A percentile compares a stretch with the other conserved stretches of the same genome.
phyloP scores from a whole-genome alignment of 345 rosid genomes.

The Boechera retrofracta region DNA sequence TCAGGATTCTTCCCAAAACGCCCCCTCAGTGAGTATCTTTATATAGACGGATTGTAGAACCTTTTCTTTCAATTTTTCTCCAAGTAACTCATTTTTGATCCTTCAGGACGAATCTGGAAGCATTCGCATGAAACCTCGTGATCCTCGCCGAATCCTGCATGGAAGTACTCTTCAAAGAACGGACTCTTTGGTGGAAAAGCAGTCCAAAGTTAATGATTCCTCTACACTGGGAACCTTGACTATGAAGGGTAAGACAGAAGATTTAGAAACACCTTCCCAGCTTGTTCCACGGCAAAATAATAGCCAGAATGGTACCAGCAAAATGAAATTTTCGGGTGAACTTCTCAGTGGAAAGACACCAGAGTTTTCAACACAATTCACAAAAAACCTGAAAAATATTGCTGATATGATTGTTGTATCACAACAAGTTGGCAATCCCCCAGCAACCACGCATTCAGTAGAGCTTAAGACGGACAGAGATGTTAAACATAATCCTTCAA shows the following conservation, averaged over 20 bases:
- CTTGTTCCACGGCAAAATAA: constrained; percentile 40
- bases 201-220: constrained; percentile 52
- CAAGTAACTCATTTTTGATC: constrained; percentile 29
- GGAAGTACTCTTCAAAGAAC: constrained; percentile 61
- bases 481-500: constrained; percentile 44
- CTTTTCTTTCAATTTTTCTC: not conserved
- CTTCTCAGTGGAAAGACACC: constrained; percentile 45
- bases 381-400: constrained; percentile 69
- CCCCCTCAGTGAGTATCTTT: constrained; percentile 55
- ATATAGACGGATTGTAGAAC: not conserved
- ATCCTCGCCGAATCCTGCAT: constrained; percentile 90
- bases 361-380: constrained; percentile 68
- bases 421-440: constrained; percentile 50
- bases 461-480: constrained; percentile 52
- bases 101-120: constrained; percentile 72
- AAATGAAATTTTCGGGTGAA: constrained; percentile 28
- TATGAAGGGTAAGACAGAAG: constrained; percentile 52
- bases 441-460: constrained; percentile 48
- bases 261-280: constrained; percentile 48
- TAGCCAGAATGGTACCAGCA: constrained; percentile 35
- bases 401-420: constrained; percentile 66
- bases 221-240: constrained; percentile 42
- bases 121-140: constrained; percentile 96
- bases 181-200: constrained; percentile 57
- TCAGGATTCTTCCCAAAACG: constrained; percentile 53